These are phyloP conservation scores for Hevea brasiliensis DNA, from an alignment of 345 rosid genomes.

Conservation along the genomic window DNA sequence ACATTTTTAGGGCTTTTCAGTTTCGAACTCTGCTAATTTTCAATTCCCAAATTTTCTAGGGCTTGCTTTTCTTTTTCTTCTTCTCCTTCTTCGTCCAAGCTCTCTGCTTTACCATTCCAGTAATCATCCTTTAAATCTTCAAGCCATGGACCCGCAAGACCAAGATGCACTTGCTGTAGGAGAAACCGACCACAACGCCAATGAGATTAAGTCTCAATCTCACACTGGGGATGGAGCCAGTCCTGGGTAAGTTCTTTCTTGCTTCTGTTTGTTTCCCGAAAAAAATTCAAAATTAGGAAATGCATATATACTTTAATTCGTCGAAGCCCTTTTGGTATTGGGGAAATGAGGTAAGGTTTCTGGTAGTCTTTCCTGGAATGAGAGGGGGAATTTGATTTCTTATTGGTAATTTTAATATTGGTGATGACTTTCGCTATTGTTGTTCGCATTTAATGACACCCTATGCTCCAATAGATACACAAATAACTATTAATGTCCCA, in stretches of 20 bases:
- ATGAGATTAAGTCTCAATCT: slow-evolving; percentile 53
- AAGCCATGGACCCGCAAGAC: slow-evolving; percentile 51
- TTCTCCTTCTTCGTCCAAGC: slow-evolving; percentile 14
- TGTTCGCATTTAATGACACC: too few relatives aligned
- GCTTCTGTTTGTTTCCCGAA: slow-evolving; percentile 14
- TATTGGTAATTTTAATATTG: too few relatives aligned
- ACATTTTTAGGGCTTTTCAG: too few relatives aligned
- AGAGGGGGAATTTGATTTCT: too few relatives aligned
- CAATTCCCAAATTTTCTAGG: background rate
- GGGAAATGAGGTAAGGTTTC: too few relatives aligned
- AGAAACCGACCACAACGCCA: slow-evolving; percentile 40
- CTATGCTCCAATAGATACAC: too few relatives aligned
- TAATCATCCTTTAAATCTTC: slow-evolving; percentile 11
- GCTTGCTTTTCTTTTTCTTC: background rate
- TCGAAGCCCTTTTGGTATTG: too few relatives aligned
- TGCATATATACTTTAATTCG: too few relatives aligned
- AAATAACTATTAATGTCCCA: too few relatives aligned
- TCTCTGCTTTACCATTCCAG: background rate
- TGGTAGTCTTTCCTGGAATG: too few relatives aligned
- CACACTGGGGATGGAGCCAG: slow-evolving; percentile 69
- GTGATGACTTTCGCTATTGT: too few relatives aligned
- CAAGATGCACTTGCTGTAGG: slow-evolving; percentile 40
- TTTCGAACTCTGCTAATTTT: background rate
- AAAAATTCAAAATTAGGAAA: background rate
- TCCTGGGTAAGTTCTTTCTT: slow-evolving; percentile 49